Evolutionary conservation across 257 asterid genomes (phyloP).

Genomic region (Catharanthus roseus): DNA sequence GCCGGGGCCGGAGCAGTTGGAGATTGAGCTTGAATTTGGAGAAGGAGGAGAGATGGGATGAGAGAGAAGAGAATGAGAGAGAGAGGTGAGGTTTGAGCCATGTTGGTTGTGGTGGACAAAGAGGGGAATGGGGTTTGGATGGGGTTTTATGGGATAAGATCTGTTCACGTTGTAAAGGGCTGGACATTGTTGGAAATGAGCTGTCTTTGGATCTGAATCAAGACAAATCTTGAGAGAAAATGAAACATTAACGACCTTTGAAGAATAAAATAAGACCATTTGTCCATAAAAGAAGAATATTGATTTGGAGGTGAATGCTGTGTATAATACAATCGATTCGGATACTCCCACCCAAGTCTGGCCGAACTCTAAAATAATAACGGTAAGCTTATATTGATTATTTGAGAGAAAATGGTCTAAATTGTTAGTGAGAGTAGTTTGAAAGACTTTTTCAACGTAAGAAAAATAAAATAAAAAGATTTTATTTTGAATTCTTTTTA

Average conservation of each 20-base stretch:
- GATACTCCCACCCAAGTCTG: too few species aligned
- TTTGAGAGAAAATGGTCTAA: too few species aligned
- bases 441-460: too few species aligned
- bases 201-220: conserved; percentile 37
- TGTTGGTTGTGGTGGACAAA: conserved; percentile 21
- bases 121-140: background rate
- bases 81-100: conserved; percentile 28
- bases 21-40: conserved; percentile 39
- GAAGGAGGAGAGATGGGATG: conserved; percentile 11
- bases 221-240: conserved; percentile 18
- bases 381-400: too few species aligned
- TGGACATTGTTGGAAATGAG: conserved; percentile 55
- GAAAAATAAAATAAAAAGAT: too few species aligned
- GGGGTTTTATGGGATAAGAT: conserved; percentile 24
- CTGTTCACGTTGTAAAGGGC: too few species aligned
- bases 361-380: too few species aligned
- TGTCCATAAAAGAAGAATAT: too few species aligned
- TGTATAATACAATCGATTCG: too few species aligned
- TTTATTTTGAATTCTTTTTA: too few species aligned
- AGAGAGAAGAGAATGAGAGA: conserved; percentile 28
- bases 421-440: too few species aligned
- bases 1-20: conserved; percentile 52
- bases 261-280: conserved; percentile 13
- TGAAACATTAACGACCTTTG: conserved; percentile 15
- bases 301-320: too few species aligned